Base-by-base conservation (phyloP, 768 basidiomycete species). In the Leccinum olivaceopallidum region DNA sequence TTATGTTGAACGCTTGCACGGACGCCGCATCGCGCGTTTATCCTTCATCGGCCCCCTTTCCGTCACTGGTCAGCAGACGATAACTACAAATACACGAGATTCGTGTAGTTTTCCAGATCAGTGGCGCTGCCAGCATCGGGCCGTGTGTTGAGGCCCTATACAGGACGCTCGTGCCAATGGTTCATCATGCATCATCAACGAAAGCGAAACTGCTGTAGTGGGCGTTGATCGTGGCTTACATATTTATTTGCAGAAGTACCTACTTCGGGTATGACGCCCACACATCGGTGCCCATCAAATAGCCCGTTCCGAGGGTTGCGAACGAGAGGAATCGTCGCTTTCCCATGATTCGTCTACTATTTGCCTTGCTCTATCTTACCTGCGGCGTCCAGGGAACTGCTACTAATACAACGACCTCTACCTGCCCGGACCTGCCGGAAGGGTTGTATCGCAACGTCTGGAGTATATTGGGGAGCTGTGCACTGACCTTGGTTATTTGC, bases 31-130 rank as follows among this genome's bases (percentile, higher is more conserved):
- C 47, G 83, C 83, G 48, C 88, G 85, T 80, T 98, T 98, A 78
- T 98, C 94, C 82, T 97, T 98, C 77, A 95, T 88, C 72, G 98
- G 71, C 5, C 92, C 94, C 22, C 80, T 81, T 71, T 84, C 80
- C 9, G 81, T 81, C 72, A 98, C n/a, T 44, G n/a, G 18, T 42
- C 8, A 42, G 7, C 8, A 18, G 4, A 3, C 9, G 39, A 42
- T 42, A 18, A 42, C 18, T 42, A 18, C 39, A 42, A 42, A 42
- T 10, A 42, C n/a, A 42, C 4, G 8, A 5, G 7, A n/a, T n/a
- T 18, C 18, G 3, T 42, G 39, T 36, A 14, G 12, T 26, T 26
- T 26, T 26, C 4, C 24, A 36, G 37, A 44, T 44, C n/a, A 44
- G 42, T 44, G 42, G 42, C 42, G 42, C n/a, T 12, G 42, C 42